A percentile compares a stretch with the other conserved stretches of the same genome.
Evolutionary conservation across 2,329 filamentous ascomycete genomes (phyloP).

Genomic region (Fusarium beomiforme): DNA sequence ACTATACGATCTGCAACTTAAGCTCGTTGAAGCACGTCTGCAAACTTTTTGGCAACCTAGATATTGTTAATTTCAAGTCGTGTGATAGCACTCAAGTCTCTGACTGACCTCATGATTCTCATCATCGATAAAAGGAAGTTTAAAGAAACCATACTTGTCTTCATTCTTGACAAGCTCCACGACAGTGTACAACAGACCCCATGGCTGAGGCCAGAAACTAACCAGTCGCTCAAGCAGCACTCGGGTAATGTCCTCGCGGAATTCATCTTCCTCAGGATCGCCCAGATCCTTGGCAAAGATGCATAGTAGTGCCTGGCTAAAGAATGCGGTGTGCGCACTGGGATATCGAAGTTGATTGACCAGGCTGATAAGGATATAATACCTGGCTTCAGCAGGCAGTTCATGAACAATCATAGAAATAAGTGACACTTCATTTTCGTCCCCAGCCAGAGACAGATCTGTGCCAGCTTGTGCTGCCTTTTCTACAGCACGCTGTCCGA

Average conservation of each 20-base stretch:
- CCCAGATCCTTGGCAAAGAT: constrained; percentile 81
- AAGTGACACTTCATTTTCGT: constrained; percentile 70
- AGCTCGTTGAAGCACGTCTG: constrained; percentile 48
- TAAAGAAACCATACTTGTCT: constrained; percentile 89
- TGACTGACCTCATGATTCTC: constrained; percentile 80
- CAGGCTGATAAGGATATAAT: constrained; percentile 85
- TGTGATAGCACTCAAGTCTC: background rate
- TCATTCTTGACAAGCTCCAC: constrained; percentile 92
- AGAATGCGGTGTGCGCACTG: constrained; percentile 91
- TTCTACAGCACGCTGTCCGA: constrained; percentile 77
- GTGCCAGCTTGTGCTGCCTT: constrained; percentile 67
- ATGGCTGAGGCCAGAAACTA: constrained; percentile 91
- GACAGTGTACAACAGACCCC: constrained; percentile 90
- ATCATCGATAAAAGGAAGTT: constrained; percentile 92
- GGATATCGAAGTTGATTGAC: constrained; percentile 92
- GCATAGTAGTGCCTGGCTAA: constrained; percentile 84
- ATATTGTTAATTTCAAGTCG: constrained; percentile 13
- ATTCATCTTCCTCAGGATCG: constrained; percentile 80
- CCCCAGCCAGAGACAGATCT: constrained; percentile 58
- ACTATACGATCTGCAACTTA: constrained; percentile 28
- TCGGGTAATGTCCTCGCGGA: constrained; percentile 90
- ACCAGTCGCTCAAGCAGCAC: constrained; percentile 89
- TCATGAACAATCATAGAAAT: constrained; percentile 81
- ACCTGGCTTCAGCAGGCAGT: constrained; percentile 79
- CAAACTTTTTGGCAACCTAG: constrained; percentile 52